Evolutionary conservation across 164 flowering plant genomes (phyloP).

Genomic region (Chloranthus sessilifolius): DNA sequence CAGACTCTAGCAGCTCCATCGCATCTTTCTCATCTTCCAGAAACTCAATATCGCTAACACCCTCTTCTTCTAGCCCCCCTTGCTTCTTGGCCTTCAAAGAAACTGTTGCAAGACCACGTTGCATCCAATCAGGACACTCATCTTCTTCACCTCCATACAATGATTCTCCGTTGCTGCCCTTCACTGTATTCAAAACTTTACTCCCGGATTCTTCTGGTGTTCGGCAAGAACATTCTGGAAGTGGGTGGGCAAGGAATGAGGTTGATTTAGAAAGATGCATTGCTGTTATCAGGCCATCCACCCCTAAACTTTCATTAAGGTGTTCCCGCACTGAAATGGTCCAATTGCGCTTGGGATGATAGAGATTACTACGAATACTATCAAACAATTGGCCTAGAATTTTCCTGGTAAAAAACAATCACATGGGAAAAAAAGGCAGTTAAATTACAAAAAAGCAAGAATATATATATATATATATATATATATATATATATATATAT

Average conservation of each 20-base stretch:
- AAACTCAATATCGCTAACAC: constrained; percentile 34
- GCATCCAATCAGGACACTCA: constrained; percentile 84
- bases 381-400: constrained; percentile 51
- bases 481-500: neutral
- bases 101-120: constrained; percentile 29
- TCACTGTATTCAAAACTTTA: constrained; percentile 20
- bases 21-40: constrained; percentile 48
- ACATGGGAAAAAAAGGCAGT: neutral
- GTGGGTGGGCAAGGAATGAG: constrained; percentile 81
- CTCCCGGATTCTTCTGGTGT: constrained; percentile 23
- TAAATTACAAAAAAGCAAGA: neutral
- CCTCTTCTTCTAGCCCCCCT: constrained; percentile 22
- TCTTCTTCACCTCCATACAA: constrained; percentile 70
- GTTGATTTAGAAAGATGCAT: constrained; percentile 48
- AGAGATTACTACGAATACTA: constrained; percentile 50
- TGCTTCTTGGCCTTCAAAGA: constrained; percentile 20
- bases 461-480: too few species aligned
- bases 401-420: constrained; percentile 48
- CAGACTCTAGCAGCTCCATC: constrained; percentile 33
- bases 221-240: constrained; percentile 94
- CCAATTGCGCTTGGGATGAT: constrained; percentile 77
- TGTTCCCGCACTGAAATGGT: constrained; percentile 63
- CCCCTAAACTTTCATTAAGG: constrained; percentile 70
- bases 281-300: constrained; percentile 64
- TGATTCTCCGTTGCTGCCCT: constrained; percentile 26